phyloP scores from a whole-genome alignment of 202 grass and related monocot genomes.

The Schoenoplectus triqueter region DNA sequence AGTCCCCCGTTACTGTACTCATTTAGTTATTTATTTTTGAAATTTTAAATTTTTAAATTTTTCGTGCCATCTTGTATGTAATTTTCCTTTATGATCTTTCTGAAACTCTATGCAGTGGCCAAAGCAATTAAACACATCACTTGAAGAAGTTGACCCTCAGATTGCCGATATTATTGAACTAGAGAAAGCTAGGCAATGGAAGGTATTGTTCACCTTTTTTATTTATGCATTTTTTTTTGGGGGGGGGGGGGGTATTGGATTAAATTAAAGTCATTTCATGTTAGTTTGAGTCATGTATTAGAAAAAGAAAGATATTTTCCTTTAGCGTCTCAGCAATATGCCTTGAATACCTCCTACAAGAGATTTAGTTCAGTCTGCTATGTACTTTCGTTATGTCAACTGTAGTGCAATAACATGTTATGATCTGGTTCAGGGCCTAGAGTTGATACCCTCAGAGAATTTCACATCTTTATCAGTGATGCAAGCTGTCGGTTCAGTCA shows the following conservation, averaged over 20 bases:
- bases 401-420: background rate
- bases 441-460: conserved; percentile 98
- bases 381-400: conserved; percentile 7
- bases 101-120: conserved; percentile 61
- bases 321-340: background rate
- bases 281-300: background rate
- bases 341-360: background rate
- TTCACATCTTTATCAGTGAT: conserved; percentile 96
- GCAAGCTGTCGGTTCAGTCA: conserved; percentile 96
- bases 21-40: background rate
- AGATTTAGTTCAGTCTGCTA: background rate
- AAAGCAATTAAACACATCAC: conserved; percentile 85
- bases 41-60: conserved; percentile 4
- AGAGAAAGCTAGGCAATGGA: conserved; percentile 98
- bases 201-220: conserved; percentile 51
- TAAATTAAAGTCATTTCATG: background rate
- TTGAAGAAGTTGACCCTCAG: conserved; percentile 87
- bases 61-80: background rate
- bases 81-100: background rate
- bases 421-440: conserved; percentile 67
- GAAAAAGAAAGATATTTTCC: background rate
- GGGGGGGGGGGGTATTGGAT: background rate
- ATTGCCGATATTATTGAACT: conserved; percentile 89
- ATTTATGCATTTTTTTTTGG: background rate
- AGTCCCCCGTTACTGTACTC: conserved; percentile 69